A percentile compares a stretch with the other conserved stretches of the same genome.
phyloP scores from a whole-genome alignment of 768 basidiomycete genomes.

The Hysterangium stoloniferum region DNA sequence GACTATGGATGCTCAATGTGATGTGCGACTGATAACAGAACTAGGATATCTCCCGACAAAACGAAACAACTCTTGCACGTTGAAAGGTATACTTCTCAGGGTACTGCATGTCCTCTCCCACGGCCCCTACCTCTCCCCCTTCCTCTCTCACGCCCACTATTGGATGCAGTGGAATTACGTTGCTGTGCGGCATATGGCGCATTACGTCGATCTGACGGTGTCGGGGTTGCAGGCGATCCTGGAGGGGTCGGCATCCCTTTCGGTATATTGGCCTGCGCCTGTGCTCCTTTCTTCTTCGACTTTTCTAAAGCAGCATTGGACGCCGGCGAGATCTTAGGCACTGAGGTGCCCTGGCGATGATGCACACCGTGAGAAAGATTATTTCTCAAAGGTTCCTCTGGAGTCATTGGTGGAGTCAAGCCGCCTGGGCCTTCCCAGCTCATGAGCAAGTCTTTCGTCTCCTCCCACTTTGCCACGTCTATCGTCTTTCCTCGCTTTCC shows the following conservation, averaged over 20 bases:
- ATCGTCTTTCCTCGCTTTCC: slow-evolving; percentile 17
- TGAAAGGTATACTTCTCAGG: too few relatives aligned
- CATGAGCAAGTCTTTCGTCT: slow-evolving; percentile 47
- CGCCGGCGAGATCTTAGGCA: not conserved
- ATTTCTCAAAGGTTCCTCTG: too few relatives aligned
- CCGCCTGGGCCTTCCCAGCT: slow-evolving; percentile 43
- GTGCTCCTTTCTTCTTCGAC: slow-evolving; percentile 3
- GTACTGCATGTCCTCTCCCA: slow-evolving; percentile 35
- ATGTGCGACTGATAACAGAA: too few relatives aligned
- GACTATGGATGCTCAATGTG: too few relatives aligned
- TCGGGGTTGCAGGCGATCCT: slow-evolving; percentile 3
- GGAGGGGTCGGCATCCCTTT: not conserved
- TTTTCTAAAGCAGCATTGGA: not conserved
- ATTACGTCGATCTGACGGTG: slow-evolving; percentile 7
- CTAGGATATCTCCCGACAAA: too few relatives aligned
- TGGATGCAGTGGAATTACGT: slow-evolving; percentile 20
- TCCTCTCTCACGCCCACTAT: slow-evolving; percentile 27
- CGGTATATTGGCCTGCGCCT: not conserved
- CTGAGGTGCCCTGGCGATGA: slow-evolving; percentile 5
- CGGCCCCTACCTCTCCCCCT: slow-evolving; percentile 24
- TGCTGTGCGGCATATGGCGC: slow-evolving; percentile 12
- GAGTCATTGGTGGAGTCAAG: slow-evolving; percentile 39
- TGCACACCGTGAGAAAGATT: slow-evolving; percentile 16
- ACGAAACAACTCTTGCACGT: too few relatives aligned
- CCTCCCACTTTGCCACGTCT: slow-evolving; percentile 32